These are phyloP conservation scores for Sporothrix protearum DNA, from an alignment of 2,329 filamentous ascomycete genomes.

Conservation along the genomic window DNA sequence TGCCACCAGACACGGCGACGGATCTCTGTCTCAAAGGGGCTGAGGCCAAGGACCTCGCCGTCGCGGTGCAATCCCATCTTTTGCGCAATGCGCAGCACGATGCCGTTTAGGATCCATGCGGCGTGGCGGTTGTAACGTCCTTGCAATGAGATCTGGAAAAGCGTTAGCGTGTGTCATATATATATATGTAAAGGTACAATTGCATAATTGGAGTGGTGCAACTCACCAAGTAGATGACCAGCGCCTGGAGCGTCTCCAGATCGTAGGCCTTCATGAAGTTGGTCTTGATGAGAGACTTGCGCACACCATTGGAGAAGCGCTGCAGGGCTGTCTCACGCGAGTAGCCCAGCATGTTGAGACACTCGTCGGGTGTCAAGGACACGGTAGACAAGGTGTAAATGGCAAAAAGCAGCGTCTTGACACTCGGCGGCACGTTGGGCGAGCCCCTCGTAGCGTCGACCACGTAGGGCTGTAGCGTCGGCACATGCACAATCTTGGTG, in stretches of 20 bases:
- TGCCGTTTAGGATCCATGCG: slow-evolving; percentile 58
- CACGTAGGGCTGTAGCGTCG: slow-evolving; percentile 62
- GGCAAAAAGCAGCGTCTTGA: slow-evolving; percentile 60
- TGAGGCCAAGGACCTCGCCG: slow-evolving; percentile 52
- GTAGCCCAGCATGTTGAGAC: slow-evolving; percentile 49
- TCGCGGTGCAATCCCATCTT: slow-evolving; percentile 66
- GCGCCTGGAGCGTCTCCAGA: slow-evolving; percentile 56
- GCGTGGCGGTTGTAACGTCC: slow-evolving; percentile 58
- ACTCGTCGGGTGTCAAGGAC: slow-evolving; percentile 55
- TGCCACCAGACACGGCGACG: slow-evolving; percentile 66
- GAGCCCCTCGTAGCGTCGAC: slow-evolving; percentile 60
- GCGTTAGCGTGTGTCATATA: slow-evolving; percentile 31
- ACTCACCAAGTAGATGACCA: slow-evolving; percentile 55
- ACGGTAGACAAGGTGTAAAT: slow-evolving; percentile 62
- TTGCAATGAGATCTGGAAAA: slow-evolving; percentile 48
- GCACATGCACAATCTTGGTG: slow-evolving; percentile 68
- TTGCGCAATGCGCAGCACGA: slow-evolving; percentile 61
- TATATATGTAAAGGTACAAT: too few relatives aligned
- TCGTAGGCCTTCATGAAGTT: slow-evolving; percentile 59
- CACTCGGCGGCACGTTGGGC: slow-evolving; percentile 51
- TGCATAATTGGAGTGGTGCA: too few relatives aligned
- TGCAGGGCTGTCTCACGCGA: slow-evolving; percentile 49
- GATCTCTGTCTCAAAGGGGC: slow-evolving; percentile 64
- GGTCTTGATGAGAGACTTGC: slow-evolving; percentile 47
- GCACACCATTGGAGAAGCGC: slow-evolving; percentile 51